A percentile compares a stretch with the other conserved stretches of the same genome.
phyloP scores from a whole-genome alignment of 768 basidiomycete species.

The Naganishia onofrii region DNA sequence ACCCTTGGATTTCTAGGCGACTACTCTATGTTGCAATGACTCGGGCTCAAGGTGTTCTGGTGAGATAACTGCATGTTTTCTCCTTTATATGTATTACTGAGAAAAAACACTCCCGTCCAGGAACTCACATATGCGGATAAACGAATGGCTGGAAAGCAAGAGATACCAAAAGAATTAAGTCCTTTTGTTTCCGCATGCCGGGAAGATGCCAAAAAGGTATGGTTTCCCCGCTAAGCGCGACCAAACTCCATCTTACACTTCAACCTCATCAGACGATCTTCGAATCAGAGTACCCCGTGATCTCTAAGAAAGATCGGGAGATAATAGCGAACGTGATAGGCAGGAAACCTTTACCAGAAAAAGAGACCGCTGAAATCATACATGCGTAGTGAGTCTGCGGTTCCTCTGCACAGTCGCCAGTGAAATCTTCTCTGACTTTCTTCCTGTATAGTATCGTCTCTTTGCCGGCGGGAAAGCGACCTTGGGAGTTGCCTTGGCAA shows the following conservation, averaged over 20 bases:
- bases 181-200: slow-evolving; percentile 60
- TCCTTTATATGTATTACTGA: not conserved
- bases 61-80: slow-evolving; percentile 30
- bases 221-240: slow-evolving; percentile 21
- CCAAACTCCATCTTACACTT: slow-evolving; percentile 27
- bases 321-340: slow-evolving; percentile 62
- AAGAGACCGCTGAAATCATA: slow-evolving; percentile 26
- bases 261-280: slow-evolving; percentile 54
- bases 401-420: not conserved
- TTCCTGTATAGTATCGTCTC: not conserved
- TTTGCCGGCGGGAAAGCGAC: not conserved
- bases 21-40: slow-evolving; percentile 87
- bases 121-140: slow-evolving; percentile 43
- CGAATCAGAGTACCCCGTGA: slow-evolving; percentile 54
- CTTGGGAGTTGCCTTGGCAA: not conserved
- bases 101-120: slow-evolving; percentile 23
- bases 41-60: slow-evolving; percentile 69
- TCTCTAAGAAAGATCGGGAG: slow-evolving; percentile 56
- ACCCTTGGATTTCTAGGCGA: slow-evolving; percentile 57
- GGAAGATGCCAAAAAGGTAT: slow-evolving; percentile 40
- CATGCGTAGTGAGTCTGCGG: slow-evolving; percentile 27
- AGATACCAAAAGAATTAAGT: slow-evolving; percentile 59
- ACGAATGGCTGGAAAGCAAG: slow-evolving; percentile 57
- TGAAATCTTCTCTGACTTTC: not conserved
- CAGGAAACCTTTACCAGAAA: slow-evolving; percentile 41